Percentiles rank a stretch among this genome's conserved stretches.
These are phyloP conservation scores for Apocynum venetum DNA, from an alignment of 257 asterid species.

Conservation along the genomic window DNA sequence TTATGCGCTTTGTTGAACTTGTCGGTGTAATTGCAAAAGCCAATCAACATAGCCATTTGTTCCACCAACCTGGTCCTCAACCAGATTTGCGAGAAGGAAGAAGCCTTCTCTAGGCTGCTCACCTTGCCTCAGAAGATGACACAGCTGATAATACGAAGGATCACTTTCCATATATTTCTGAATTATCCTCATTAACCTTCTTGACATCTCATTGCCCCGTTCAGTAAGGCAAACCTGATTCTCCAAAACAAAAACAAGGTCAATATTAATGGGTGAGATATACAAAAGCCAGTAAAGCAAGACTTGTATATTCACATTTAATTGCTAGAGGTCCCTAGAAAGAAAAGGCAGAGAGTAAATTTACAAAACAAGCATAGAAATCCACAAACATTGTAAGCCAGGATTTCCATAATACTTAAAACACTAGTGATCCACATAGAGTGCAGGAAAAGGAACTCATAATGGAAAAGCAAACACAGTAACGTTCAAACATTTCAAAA, in stretches of 20 bases:
- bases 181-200: conserved; percentile 54
- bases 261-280: conserved; percentile 16
- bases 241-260: conserved; percentile 16
- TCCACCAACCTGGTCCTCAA: conserved; percentile 79
- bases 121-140: conserved; percentile 88
- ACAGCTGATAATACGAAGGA: conserved; percentile 63
- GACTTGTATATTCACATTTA: neutral
- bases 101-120: conserved; percentile 94
- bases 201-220: conserved; percentile 61
- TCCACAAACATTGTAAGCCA: neutral
- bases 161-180: conserved; percentile 54
- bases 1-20: conserved; percentile 76
- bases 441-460: neutral
- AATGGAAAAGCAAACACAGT: neutral
- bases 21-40: conserved; percentile 70
- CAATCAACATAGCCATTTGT: conserved; percentile 84
- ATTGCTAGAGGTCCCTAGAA: neutral
- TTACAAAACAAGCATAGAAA: neutral
- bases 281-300: neutral
- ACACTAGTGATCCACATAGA: neutral
- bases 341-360: neutral
- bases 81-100: conserved; percentile 64
- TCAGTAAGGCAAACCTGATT: conserved; percentile 62
- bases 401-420: too few species aligned
- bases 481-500: neutral